Conservation (phyloP, 2,329 filamentous ascomycete genomes). For the Cladophialophora bantiana region DNA sequence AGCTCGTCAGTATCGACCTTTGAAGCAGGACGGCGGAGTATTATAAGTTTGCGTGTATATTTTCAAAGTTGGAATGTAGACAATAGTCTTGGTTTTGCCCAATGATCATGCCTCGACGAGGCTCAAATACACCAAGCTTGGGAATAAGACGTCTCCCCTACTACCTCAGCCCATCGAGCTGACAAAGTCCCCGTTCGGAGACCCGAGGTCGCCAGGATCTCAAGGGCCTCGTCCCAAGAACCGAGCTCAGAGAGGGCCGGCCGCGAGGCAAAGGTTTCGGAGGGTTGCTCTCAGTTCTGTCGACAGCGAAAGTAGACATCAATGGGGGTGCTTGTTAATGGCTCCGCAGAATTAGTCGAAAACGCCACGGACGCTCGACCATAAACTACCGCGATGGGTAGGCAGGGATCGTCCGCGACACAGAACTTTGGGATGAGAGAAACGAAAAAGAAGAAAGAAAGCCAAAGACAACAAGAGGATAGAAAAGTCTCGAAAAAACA, state of each 20-base stretch:
- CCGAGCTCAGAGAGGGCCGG: conserved; percentile 31
- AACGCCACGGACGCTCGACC: conserved; percentile 31
- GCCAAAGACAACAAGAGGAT: neutral
- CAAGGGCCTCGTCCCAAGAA: conserved; percentile 27
- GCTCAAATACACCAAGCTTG: conserved; percentile 37
- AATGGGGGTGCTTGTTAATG: conserved; percentile 31
- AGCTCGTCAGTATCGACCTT: neutral
- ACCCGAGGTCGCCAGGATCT: conserved; percentile 19
- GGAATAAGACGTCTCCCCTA: conserved; percentile 40
- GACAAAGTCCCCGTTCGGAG: conserved; percentile 28
- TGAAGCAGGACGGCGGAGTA: neutral
- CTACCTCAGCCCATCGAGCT: conserved; percentile 33
- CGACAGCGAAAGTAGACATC: conserved; percentile 36
- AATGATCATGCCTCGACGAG: conserved; percentile 39
- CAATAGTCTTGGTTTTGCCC: conserved; percentile 39
- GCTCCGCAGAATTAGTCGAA: conserved; percentile 31
- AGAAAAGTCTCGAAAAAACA: neutral
- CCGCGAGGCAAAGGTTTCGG: conserved; percentile 23
- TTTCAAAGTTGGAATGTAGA: conserved; percentile 27
- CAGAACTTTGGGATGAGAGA: conserved; percentile 29
- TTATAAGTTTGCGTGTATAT: neutral
- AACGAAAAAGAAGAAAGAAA: conserved; percentile 10
- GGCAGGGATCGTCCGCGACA: conserved; percentile 31
- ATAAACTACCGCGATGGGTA: conserved; percentile 14
- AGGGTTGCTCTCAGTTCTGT: conserved; percentile 38